Evolutionary conservation across 129 eudicot genomes (phyloP).

Genomic region (Kitagawia praeruptora): DNA sequence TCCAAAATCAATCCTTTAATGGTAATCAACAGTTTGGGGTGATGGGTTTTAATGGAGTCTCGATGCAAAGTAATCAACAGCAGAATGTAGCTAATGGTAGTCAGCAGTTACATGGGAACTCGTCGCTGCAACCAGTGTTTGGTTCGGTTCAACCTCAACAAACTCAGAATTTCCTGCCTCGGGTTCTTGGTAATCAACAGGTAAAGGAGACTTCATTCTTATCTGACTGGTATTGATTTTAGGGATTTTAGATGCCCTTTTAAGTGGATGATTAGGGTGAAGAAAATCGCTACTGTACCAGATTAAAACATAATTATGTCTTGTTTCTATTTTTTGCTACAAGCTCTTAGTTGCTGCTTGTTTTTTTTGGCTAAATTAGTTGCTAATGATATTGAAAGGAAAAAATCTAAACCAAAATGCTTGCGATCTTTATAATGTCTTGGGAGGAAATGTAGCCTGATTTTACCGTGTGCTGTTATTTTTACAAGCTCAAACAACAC

Average conservation of each 20-base stretch:
- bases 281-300: neutral
- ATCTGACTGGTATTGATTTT: neutral
- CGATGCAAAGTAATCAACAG: constrained; percentile 29
- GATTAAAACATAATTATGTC: neutral
- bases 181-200: constrained; percentile 29
- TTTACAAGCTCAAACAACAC: neutral
- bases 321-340: neutral
- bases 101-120: constrained; percentile 33
- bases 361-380: too few species aligned
- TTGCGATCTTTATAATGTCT: neutral
- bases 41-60: constrained; percentile 20
- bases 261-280: neutral
- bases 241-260: neutral
- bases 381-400: neutral
- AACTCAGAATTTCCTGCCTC: constrained; percentile 24
- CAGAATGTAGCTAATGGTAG: constrained; percentile 22
- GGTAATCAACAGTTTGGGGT: constrained; percentile 32
- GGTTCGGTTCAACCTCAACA: constrained; percentile 28
- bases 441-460: neutral
- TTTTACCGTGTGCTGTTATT: neutral
- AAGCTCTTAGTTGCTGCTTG: neutral
- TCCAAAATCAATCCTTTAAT: constrained; percentile 32
- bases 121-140: constrained; percentile 16
- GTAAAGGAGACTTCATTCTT: constrained; percentile 14
- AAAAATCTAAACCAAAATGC: neutral